phyloP scores from a whole-genome alignment of 2,329 filamentous ascomycete species.

The Aphanoascus verrucosus region DNA sequence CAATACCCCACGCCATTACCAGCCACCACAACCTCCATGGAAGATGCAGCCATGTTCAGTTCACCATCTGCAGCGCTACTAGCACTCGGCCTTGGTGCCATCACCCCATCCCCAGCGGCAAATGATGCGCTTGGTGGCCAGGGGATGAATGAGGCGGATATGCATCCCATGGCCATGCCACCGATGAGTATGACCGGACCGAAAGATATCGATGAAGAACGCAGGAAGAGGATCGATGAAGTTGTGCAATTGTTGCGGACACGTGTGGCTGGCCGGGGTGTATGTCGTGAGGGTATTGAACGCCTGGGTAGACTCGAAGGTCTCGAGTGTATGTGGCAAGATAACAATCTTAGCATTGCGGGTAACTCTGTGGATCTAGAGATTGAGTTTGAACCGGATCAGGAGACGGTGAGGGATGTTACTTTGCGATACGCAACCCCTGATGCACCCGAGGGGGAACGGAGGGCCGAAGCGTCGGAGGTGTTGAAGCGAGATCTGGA shows the following conservation, averaged over 20 bases:
- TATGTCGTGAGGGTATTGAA: constrained; percentile 36
- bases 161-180: constrained; percentile 32
- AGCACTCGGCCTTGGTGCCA: constrained; percentile 34
- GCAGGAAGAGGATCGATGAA: constrained; percentile 32
- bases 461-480: constrained; percentile 34
- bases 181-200: constrained; percentile 28
- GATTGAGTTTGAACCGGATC: constrained; percentile 34
- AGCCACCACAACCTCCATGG: constrained; percentile 23
- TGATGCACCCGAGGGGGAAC: constrained; percentile 32
- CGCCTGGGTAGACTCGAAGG: constrained; percentile 34
- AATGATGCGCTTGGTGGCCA: constrained; percentile 29
- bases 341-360: constrained; percentile 37
- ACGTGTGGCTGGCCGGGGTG: constrained; percentile 34
- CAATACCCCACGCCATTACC: constrained; percentile 37
- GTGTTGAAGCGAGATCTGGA: constrained; percentile 34
- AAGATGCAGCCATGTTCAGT: constrained; percentile 36
- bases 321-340: constrained; percentile 39
- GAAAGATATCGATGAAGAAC: constrained; percentile 35
- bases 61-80: constrained; percentile 38
- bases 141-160: constrained; percentile 31
- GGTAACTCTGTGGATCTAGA: constrained; percentile 39
- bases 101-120: constrained; percentile 32
- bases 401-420: constrained; percentile 35
- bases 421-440: constrained; percentile 35
- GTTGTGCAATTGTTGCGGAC: constrained; percentile 33